Evolutionary conservation across 2,329 filamentous ascomycete genomes (phyloP).

Genomic region (Arthrinium puccinioides): DNA sequence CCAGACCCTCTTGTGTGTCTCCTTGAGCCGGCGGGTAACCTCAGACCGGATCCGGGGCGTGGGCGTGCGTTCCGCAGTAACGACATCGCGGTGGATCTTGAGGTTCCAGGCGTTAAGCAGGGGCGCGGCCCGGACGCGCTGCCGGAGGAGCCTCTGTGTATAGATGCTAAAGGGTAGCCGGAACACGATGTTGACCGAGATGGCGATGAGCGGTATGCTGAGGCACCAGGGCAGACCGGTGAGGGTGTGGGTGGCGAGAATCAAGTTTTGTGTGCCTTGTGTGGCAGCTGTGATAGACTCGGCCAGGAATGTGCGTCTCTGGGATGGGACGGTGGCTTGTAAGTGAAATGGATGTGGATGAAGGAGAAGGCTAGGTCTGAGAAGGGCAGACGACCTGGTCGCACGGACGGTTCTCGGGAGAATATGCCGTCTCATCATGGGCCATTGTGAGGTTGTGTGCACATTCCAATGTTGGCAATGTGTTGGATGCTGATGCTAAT

Average conservation of each 20-base stretch:
- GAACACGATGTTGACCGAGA: slow-evolving; percentile 35
- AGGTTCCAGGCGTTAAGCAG: slow-evolving; percentile 27
- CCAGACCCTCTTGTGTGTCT: slow-evolving; percentile 15
- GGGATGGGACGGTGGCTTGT: neutral
- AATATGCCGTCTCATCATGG: neutral
- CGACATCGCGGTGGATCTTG: slow-evolving; percentile 6
- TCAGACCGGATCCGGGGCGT: slow-evolving; percentile 10
- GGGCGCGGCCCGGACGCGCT: slow-evolving; percentile 19
- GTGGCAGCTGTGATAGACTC: slow-evolving; percentile 19
- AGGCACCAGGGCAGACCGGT: slow-evolving; percentile 46
- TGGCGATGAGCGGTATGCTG: slow-evolving; percentile 43
- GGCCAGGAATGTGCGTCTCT: slow-evolving; percentile 1
- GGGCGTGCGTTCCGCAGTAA: neutral
- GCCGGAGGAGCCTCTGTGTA: slow-evolving; percentile 19
- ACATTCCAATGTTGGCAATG: no score
- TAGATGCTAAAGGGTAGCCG: slow-evolving; percentile 41
- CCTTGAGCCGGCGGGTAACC: slow-evolving; percentile 18
- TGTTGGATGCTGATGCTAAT: no score
- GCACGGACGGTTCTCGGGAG: neutral
- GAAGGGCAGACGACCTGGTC: neutral
- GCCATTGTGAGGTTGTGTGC: no score
- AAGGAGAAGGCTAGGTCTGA: neutral
- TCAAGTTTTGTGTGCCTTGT: slow-evolving; percentile 31
- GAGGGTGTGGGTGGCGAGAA: slow-evolving; percentile 34
- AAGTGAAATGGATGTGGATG: neutral